These are phyloP conservation scores for Ustilago curta DNA, from an alignment of 1,284 basidiomycete species.

Conservation along the genomic window DNA sequence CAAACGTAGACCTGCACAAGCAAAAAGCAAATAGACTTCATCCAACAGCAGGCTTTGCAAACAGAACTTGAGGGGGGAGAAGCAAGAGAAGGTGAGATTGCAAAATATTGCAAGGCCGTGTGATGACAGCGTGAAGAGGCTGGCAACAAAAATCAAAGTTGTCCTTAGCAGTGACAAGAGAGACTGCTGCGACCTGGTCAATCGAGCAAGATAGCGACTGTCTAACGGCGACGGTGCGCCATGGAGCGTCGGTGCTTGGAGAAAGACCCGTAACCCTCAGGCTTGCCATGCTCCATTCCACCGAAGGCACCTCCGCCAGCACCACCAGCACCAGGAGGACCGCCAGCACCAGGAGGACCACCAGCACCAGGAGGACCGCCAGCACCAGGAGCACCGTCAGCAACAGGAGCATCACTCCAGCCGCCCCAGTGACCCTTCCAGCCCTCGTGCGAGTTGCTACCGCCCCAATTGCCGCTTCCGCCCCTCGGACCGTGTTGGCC, in stretches of 20 bases:
- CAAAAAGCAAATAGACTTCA: neutral
- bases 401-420: neutral
- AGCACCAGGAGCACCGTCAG: conserved; percentile 2
- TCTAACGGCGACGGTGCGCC: conserved; percentile 16
- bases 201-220: neutral
- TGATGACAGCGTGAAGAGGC: neutral
- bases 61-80: neutral
- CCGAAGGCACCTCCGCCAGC: neutral
- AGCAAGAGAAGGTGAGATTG: too few species aligned
- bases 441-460: too few species aligned
- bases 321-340: conserved; percentile 4
- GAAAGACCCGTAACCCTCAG: conserved; percentile 2
- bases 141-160: neutral
- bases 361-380: conserved; percentile 8
- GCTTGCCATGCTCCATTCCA: neutral
- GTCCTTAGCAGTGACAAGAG: too few species aligned
- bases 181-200: too few species aligned
- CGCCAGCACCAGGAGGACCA: neutral
- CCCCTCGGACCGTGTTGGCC: neutral
- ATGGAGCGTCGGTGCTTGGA: conserved; percentile 26
- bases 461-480: neutral
- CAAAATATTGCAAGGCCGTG: neutral
- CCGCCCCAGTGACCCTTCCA: too few species aligned
- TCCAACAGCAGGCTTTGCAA: neutral
- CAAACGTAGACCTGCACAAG: neutral